Conservation (phyloP, 2,329 filamentous ascomycete genomes). For the Neospermospora avenae region DNA sequence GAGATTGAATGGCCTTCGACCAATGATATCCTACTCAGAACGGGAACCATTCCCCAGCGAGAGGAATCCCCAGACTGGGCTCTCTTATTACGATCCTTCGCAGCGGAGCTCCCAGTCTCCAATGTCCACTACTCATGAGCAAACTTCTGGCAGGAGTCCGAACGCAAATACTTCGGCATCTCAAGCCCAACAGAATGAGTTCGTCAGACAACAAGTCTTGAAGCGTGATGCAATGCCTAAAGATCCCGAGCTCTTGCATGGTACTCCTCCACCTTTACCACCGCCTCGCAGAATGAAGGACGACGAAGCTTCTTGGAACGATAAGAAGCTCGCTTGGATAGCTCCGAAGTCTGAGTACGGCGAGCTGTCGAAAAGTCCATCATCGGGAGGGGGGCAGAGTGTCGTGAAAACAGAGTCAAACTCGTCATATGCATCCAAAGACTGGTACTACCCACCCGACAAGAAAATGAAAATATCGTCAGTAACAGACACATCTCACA, state of each 20-base stretch:
- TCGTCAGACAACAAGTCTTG: neutral
- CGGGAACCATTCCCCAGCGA: neutral
- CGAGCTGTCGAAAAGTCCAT: neutral
- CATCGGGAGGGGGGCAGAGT: neutral
- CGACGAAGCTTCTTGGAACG: neutral
- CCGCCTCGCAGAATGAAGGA: neutral
- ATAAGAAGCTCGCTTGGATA: neutral
- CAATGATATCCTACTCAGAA: neutral
- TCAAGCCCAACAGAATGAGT: neutral
- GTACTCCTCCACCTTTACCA: neutral
- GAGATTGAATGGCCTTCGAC: neutral
- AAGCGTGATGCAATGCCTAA: neutral
- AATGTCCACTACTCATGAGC: neutral
- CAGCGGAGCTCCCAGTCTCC: neutral
- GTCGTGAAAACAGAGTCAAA: neutral
- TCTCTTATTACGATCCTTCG: neutral
- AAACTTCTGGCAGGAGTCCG: neutral
- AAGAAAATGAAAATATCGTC: neutral
- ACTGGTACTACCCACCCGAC: neutral
- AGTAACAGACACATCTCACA: neutral
- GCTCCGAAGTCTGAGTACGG: neutral
- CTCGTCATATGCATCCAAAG: neutral
- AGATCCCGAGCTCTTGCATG: neutral
- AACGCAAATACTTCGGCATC: neutral
- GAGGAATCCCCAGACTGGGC: neutral